Evolutionary conservation across 495 filamentous ascomycete genomes (phyloP).

Genomic region (Aspergillus egyptiacus): DNA sequence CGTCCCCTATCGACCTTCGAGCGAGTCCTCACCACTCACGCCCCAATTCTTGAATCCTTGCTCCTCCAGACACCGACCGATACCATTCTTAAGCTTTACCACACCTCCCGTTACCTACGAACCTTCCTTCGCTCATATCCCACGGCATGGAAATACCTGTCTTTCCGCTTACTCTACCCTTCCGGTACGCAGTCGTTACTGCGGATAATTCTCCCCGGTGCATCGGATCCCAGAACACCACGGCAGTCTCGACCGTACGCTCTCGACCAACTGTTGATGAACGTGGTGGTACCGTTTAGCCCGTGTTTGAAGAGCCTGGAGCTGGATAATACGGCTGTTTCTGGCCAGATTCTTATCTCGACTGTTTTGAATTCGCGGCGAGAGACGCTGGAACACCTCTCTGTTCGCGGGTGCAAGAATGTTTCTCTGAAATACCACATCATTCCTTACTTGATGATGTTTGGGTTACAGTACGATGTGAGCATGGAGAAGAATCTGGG

Average conservation of each 20-base stretch:
- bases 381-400: conserved; percentile 52
- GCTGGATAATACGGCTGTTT: conserved; percentile 57
- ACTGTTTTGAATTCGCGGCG: conserved; percentile 48
- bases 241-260: conserved; percentile 52
- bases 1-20: conserved; percentile 46
- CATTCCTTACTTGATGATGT: conserved; percentile 51
- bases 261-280: conserved; percentile 51
- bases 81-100: conserved; percentile 51
- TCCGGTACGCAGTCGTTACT: conserved; percentile 33
- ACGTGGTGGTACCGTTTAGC: conserved; percentile 50
- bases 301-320: conserved; percentile 51
- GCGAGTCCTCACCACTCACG: conserved; percentile 47
- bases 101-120: conserved; percentile 50
- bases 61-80: conserved; percentile 52
- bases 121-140: conserved; percentile 52
- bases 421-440: conserved; percentile 62
- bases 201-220: conserved; percentile 31
- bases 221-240: conserved; percentile 30
- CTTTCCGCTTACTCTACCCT: conserved; percentile 50
- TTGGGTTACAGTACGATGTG: conserved; percentile 40
- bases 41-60: conserved; percentile 52
- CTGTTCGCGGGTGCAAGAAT: conserved; percentile 59
- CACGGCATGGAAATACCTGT: conserved; percentile 56
- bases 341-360: conserved; percentile 48
- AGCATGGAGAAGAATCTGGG: conserved; percentile 35